Base-by-base conservation (phyloP, 2,329 filamentous ascomycete genomes). In the Trichoderma brevicompactum region DNA sequence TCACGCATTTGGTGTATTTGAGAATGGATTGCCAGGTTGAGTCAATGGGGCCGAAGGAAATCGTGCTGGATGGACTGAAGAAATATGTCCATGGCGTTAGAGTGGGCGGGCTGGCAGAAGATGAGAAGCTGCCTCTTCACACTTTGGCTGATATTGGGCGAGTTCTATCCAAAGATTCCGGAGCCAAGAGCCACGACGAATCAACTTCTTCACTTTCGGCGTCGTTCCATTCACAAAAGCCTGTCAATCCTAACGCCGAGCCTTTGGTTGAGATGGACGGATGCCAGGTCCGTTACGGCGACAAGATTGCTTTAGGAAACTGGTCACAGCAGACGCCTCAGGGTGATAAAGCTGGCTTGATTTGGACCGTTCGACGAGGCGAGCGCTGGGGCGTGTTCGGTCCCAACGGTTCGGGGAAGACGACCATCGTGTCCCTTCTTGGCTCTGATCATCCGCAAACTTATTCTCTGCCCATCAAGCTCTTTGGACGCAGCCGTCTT, bases 381-480 rank as follows among this genome's bases (percentile, higher is more conserved):
- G 88, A 97, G 74, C 87, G 94, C 68, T 97, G 93, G 91, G 94
- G 92, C 3, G 86, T 98, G 17, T 95, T 99, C 73, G 95, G 95
- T 0, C 90, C 94, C 38, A 98, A 99, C 71, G 95, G 91, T 12
- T 97, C 92, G 0, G 95, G 95, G 17, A 99, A 99, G 80, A 99
- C 95, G 0, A 99, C 95, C 0, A 84, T 99, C 44, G 85, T 98
- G 34, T 95, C 93, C 5, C 83, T 99, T 6, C 91, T 99, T 66
- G 96, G 92, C 66, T 98, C 94, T 1, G 95, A 99, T 73, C 95
- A 99, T 72, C 95, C 95, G 0, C 94, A 98, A 76, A 89, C 94
- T 0, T 99, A 98, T 76, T 92, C 92, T 0, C 86, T 94, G 28
- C 94, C 94, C 0, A 89, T 99, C 67, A 89, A 87, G 70, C 83